These are phyloP conservation scores for Tetrahymena malaccensis DNA, from an alignment of 73 alveolate species.

Conservation along the genomic window DNA sequence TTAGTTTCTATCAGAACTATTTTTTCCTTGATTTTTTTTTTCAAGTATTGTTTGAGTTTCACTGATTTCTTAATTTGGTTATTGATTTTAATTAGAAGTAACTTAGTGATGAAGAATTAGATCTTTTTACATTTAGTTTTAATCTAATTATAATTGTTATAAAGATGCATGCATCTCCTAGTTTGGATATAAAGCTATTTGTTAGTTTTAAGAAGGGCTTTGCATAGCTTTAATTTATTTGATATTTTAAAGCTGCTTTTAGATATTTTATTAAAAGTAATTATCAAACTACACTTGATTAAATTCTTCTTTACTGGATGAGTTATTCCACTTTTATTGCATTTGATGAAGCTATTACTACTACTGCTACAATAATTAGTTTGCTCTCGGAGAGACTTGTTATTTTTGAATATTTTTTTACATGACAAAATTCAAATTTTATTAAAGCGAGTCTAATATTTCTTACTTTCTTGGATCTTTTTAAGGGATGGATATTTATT, in stretches of 20 bases:
- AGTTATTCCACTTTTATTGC: not conserved
- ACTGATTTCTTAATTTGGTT: not conserved
- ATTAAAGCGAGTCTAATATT: not conserved
- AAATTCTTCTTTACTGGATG: not conserved
- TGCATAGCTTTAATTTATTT: not conserved
- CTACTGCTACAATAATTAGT: not conserved
- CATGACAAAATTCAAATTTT: not conserved
- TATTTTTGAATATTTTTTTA: not conserved
- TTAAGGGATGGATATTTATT: not conserved
- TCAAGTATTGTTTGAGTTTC: not conserved
- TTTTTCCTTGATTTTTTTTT: no score
- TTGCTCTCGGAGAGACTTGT: not conserved
- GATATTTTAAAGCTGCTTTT: not conserved
- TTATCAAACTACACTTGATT: not conserved
- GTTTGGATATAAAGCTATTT: not conserved
- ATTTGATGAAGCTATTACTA: not conserved
- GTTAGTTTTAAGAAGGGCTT: not conserved
- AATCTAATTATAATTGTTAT: not conserved
- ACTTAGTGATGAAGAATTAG: not conserved
- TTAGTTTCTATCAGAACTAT: not conserved
- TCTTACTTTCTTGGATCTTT: not conserved
- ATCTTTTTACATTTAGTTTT: not conserved
- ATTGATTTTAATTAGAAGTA: not conserved
- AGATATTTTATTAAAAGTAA: not conserved
- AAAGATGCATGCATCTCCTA: not conserved